Evolutionary conservation across 2,329 filamentous ascomycete species (phyloP), one percentile per base, ranked within the genome.

Genomic region (Corynespora cassiicola): DNA sequence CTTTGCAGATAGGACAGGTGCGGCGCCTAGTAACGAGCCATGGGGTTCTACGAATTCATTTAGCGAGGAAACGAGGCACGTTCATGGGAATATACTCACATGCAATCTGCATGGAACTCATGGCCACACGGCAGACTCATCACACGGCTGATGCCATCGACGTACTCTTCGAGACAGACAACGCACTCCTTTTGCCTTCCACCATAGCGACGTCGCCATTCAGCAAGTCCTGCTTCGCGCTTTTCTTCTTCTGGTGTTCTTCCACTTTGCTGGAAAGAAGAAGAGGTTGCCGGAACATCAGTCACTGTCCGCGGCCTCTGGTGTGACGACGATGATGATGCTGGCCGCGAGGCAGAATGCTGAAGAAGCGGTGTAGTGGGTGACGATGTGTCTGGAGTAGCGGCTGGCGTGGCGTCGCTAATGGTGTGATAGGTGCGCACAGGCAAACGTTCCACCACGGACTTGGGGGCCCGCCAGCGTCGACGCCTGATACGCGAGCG

Each of bases 1-100:
- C 90, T 74, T 99, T 99, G 75, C 94, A 99, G 45, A 99, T 97
- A 1, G 94, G 94, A 59, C 94, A 99, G n/a, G 94, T 99, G 48
- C 94, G 86, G 49, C 94, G 87, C 31, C 92, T 85, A 11, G 91
- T 97, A 1, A 92, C 96, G 35, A 99, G 76, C 94, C 94, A 99
- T 2, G 94, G 94, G 4, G 94, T 97, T 63, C 90, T 96, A 50
- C 17, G 22, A 9, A 19, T 31, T 28, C 9, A 11, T 41, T 9
- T 15, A 46, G 58, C 56, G 58, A 63, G 48, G 42, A 49, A 50
- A 2, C 10, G 3, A 20, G 2, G 11, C 8, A 6, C 15, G 7
- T 8, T 15, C 9, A 11, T 5, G 7, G 14, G n/a, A 10, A 32
- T 20, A 39, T 31, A 87, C 90, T 86, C 74, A 95, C 90, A 99